Percentiles rank a stretch among this genome's conserved stretches.
Evolutionary conservation across 208 protist genomes (phyloP).

Genomic region (Leishmania tarentolae): DNA sequence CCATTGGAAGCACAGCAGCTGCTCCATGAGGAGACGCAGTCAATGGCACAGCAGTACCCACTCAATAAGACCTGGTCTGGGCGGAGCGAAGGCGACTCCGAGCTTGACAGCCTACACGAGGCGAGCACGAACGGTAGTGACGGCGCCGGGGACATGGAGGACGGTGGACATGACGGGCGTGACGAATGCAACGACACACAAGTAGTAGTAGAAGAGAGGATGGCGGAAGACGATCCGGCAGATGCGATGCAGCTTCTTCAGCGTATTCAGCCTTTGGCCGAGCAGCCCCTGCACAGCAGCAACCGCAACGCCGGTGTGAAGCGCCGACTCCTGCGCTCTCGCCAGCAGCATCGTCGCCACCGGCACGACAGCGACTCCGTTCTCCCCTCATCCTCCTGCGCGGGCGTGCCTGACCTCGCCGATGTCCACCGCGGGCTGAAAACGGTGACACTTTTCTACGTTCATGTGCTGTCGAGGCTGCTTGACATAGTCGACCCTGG

Average conservation of each 20-base stretch:
- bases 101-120: not conserved
- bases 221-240: not conserved
- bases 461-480: conserved; percentile 12
- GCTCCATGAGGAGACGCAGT: conserved; percentile 15
- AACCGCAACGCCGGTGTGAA: not conserved
- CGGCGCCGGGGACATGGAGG: not conserved
- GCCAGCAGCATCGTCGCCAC: not conserved
- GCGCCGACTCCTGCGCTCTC: not conserved
- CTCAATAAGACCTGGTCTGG: not conserved
- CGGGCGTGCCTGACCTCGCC: not conserved
- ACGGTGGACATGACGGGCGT: not conserved
- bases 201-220: not conserved
- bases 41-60: conserved; percentile 8
- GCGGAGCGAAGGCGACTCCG: not conserved
- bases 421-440: conserved; percentile 14
- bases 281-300: not conserved
- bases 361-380: not conserved
- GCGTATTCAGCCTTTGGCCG: not conserved
- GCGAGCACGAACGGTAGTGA: not conserved
- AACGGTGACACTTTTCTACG: conserved; percentile 15
- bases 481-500: conserved; percentile 13
- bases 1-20: conserved; percentile 13
- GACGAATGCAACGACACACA: not conserved
- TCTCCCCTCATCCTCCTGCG: not conserved
- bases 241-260: conserved; percentile 15